Percentiles rank a stretch among this genome's conserved stretches.
Evolutionary conservation across 768 basidiomycete species (phyloP).

Genomic region (Floccularia luteovirens): DNA sequence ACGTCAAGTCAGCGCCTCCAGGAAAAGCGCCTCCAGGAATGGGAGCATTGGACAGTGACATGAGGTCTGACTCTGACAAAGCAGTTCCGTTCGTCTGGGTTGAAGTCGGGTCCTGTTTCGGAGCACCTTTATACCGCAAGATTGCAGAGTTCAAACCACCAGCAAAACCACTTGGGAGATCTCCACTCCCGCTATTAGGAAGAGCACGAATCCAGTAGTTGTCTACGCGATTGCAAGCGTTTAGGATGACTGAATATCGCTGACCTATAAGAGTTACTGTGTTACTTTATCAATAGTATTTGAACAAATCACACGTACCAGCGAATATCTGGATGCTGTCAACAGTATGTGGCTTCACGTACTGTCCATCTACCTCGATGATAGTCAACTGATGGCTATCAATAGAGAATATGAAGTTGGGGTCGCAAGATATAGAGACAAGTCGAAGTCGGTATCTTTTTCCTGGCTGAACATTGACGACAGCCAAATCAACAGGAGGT

Average conservation of each 20-base stretch:
- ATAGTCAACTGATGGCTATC: conserved; percentile 26
- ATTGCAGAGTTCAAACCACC: neutral
- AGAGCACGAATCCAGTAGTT: conserved; percentile 38
- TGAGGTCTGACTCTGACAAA: neutral
- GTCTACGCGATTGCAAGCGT: conserved; percentile 15
- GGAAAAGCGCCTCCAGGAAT: neutral
- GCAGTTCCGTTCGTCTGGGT: neutral
- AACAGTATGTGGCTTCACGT: conserved; percentile 22
- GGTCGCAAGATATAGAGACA: conserved; percentile 28
- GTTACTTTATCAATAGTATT: conserved; percentile 24
- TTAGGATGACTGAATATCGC: conserved; percentile 39
- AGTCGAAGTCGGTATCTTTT: conserved; percentile 30
- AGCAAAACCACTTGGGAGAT: neutral
- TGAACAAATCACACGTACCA: conserved; percentile 13
- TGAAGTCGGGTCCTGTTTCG: conserved; percentile 5
- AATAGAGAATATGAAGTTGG: conserved; percentile 31
- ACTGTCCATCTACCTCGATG: conserved; percentile 28
- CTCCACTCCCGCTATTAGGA: conserved; percentile 14
- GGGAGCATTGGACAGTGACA: neutral
- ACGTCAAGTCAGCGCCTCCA: neutral
- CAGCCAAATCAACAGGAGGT: conserved; percentile 23
- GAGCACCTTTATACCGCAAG: conserved; percentile 3
- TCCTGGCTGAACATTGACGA: conserved; percentile 28
- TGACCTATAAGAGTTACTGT: conserved; percentile 14
- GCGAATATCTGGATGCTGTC: conserved; percentile 29